These are phyloP conservation scores for Geotrichum bryndzae DNA, from an alignment of 1,139 yeast genomes.

Conservation along the genomic window DNA sequence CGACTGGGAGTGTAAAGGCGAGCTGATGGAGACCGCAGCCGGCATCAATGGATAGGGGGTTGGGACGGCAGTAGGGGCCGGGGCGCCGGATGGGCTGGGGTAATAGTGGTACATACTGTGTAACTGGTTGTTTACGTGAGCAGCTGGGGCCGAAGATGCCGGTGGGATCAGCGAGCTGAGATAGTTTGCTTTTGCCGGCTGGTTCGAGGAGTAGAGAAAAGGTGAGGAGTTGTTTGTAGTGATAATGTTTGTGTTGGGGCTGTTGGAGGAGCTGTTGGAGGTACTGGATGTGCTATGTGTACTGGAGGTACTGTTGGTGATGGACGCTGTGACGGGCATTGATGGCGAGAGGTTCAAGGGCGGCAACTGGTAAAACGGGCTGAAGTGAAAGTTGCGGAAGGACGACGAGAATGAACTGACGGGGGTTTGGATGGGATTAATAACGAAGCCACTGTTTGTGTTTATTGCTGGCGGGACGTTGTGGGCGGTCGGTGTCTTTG, in stretches of 20 bases:
- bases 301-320: neutral
- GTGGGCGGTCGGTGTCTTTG: neutral
- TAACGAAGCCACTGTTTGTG: neutral
- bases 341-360: neutral
- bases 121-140: neutral
- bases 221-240: neutral
- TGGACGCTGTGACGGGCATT: neutral
- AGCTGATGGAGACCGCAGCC: neutral
- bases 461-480: neutral
- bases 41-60: neutral
- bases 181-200: neutral
- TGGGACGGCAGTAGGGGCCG: neutral
- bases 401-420: neutral
- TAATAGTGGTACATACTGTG: neutral
- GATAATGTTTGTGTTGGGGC: neutral
- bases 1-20: neutral
- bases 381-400: neutral
- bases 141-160: neutral
- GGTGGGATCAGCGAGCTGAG: neutral
- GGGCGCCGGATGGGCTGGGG: neutral
- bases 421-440: neutral
- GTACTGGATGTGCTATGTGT: neutral
- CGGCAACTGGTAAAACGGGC: neutral
- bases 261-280: neutral
- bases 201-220: neutral